These are phyloP conservation scores for Silene conica DNA, from an alignment of 148 eudicot genomes.

Conservation along the genomic window DNA sequence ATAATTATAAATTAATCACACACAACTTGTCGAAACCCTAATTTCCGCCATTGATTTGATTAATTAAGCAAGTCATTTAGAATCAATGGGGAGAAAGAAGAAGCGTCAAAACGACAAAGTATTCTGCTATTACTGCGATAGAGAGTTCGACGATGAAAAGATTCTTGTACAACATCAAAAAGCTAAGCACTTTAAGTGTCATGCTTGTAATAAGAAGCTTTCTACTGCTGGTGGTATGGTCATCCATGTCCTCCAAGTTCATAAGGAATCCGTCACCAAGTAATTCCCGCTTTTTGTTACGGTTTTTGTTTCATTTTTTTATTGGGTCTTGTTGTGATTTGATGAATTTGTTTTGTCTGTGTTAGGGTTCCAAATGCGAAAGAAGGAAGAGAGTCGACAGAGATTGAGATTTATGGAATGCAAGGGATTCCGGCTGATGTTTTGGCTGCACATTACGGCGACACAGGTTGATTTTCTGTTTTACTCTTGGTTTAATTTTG, in stretches of 20 bases:
- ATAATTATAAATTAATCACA: background rate
- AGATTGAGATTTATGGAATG: conserved; percentile 96
- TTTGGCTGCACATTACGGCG: conserved; percentile 85
- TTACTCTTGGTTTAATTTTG: background rate
- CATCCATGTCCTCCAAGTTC: conserved; percentile 96
- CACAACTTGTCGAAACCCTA: background rate
- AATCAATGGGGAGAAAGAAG: conserved; percentile 76
- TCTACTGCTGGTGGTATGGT: conserved; percentile 96
- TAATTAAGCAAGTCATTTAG: background rate
- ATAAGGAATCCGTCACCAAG: conserved; percentile 88
- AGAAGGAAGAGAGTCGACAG: conserved; percentile 82
- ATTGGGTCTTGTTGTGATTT: background rate
- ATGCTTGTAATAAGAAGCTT: conserved; percentile 93
- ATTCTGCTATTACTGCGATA: conserved; percentile 95
- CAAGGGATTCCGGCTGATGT: conserved; percentile 85
- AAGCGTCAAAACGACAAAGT: conserved; percentile 59
- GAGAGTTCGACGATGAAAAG: conserved; percentile 98
- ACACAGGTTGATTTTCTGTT: conserved; percentile 36
- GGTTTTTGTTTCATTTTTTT: background rate
- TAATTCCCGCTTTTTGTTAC: conserved; percentile 10
- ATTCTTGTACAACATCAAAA: conserved; percentile 92
- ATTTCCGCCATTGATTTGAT: background rate
- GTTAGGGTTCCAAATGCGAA: conserved; percentile 96
- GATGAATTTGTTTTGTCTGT: background rate
- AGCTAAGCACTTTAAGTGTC: conserved; percentile 95